Percentiles rank a stretch among this genome's conserved stretches.
These are phyloP conservation scores for Geotrichum macrosporum DNA, from an alignment of 1,139 yeast species.

Conservation along the genomic window DNA sequence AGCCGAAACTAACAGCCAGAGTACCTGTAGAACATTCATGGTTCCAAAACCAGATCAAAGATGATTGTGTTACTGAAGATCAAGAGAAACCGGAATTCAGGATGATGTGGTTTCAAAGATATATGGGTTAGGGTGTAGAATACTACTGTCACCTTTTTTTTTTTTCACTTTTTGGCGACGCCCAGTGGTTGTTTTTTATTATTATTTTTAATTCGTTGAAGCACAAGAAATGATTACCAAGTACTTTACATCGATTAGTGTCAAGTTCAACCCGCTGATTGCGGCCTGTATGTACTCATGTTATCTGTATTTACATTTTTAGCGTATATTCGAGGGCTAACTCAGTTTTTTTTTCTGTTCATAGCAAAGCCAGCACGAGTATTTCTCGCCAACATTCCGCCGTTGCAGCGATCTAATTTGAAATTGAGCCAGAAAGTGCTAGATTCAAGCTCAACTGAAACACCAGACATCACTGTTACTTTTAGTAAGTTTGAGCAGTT, in stretches of 20 bases:
- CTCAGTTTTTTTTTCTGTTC: neutral
- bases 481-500: conserved; percentile 45
- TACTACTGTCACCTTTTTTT: too few relatives aligned
- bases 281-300: conserved; percentile 55
- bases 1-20: too few relatives aligned
- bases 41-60: too few relatives aligned
- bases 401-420: conserved; percentile 34
- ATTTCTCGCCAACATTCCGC: conserved; percentile 77
- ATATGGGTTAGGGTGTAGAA: too few relatives aligned
- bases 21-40: too few relatives aligned
- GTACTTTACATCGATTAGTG: conserved; percentile 71
- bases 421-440: conserved; percentile 34
- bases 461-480: conserved; percentile 65
- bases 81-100: too few relatives aligned
- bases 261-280: conserved; percentile 74
- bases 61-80: too few relatives aligned
- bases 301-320: neutral
- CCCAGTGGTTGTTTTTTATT: too few relatives aligned
- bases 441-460: conserved; percentile 39
- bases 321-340: neutral
- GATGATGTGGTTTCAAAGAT: too few relatives aligned
- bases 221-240: conserved; percentile 90
- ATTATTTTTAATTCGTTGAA: too few relatives aligned
- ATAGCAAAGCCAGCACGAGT: conserved; percentile 73
- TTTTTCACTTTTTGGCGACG: too few relatives aligned